Base-by-base conservation (phyloP, 2,329 filamentous ascomycete species). In the Colletotrichum noveboracense region DNA sequence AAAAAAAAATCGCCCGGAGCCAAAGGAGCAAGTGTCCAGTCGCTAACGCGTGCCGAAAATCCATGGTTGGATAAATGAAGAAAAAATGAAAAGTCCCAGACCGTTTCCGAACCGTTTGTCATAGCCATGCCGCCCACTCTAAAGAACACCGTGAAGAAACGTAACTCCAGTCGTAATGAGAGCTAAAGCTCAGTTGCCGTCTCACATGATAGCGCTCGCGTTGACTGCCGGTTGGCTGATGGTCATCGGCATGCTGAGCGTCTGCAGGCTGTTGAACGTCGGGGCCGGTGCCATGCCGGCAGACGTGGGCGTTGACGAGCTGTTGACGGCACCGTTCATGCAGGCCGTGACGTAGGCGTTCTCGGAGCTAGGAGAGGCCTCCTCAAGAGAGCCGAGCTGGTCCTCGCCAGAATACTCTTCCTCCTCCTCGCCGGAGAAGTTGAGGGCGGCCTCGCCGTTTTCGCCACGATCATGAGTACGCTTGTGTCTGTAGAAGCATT, bases 361-460 rank as follows among this genome's bases (percentile, higher is more conserved):
- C 78, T 94, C 92, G 0, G 93, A 94, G 64, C 90, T 92, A 18
- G 95, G 94, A 14, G 94, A 96, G 21, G 94, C 92, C 78, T 96
- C 94, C 78, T 95, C 95, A 32, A 96, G 90, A 52, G 95, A 93
- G 68, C 94, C 94, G 71, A 96, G 92, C 34, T 96, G 94, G 79
- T 97, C 95, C 78, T 97, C 95, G 76, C 96, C 95, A 43, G 92
- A 93, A 80, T 89, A 93, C 70, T 97, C 94, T 81, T 98, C 95
- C 79, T 96, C 92, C 61, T 97, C 95, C 80, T 98, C 96, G 73
- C 96, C 96, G 52, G 94, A 94, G 76, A 93, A 90, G 81, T 89
- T 90, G 80, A 93, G 89, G 74, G 84, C 84, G 67, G 87, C 88
- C 58, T 93, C 92, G 56, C 85, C 88, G 43, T 91, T 91, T 66